A percentile compares a stretch with the other conserved stretches of the same genome.
Conservation (phyloP, 345 rosid genomes). For the Rhodamnia argentea region DNA sequence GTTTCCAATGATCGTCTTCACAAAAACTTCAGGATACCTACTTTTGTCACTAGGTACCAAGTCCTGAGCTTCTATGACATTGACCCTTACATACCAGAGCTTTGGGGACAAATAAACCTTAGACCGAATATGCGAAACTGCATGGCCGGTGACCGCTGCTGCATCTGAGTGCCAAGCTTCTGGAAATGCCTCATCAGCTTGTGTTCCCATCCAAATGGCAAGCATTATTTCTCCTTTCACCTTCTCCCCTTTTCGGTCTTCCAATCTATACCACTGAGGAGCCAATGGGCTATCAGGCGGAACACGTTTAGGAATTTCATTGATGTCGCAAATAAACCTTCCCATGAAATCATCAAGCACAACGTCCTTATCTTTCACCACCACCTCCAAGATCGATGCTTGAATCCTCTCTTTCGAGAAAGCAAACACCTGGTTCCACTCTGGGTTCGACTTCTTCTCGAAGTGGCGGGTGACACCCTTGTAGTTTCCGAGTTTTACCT, state of each 20-base stretch:
- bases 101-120: slow-evolving; percentile 92
- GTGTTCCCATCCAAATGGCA: slow-evolving; percentile 99
- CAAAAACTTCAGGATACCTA: slow-evolving; percentile 76
- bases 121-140: slow-evolving; percentile 58
- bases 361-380: slow-evolving; percentile 75
- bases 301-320: slow-evolving; percentile 73
- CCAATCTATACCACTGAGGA: slow-evolving; percentile 94
- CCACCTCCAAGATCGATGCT: slow-evolving; percentile 70
- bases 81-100: slow-evolving; percentile 94
- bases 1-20: slow-evolving; percentile 56
- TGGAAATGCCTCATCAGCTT: slow-evolving; percentile 92
- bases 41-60: slow-evolving; percentile 63
- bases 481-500: slow-evolving; percentile 89
- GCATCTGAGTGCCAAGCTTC: slow-evolving; percentile 99
- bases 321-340: slow-evolving; percentile 57
- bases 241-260: slow-evolving; percentile 63
- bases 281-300: slow-evolving; percentile 97
- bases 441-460: slow-evolving; percentile 89
- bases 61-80: slow-evolving; percentile 96
- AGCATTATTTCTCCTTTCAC: slow-evolving; percentile 81
- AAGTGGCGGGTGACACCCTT: slow-evolving; percentile 82
- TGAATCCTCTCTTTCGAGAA: slow-evolving; percentile 90
- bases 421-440: slow-evolving; percentile 96
- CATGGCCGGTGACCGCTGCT: slow-evolving; percentile 53
- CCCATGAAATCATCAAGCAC: slow-evolving; percentile 84